Conservation (phyloP, 169 alveolate genomes). For the Cryptosporidium baileyi region DNA sequence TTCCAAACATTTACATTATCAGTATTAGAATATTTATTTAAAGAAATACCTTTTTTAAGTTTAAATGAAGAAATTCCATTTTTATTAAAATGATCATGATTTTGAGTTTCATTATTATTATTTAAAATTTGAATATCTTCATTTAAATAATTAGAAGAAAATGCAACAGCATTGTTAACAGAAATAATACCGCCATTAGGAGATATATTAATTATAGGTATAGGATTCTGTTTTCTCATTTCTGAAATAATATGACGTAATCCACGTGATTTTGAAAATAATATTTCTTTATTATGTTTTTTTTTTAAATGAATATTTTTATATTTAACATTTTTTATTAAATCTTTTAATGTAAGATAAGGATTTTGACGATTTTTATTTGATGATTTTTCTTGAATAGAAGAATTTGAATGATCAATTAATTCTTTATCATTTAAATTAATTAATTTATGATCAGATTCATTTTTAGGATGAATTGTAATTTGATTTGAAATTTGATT, state of each 20-base stretch:
- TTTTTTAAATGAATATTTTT: neutral
- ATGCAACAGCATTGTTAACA: conserved; percentile 30
- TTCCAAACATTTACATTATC: conserved; percentile 48
- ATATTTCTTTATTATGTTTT: neutral
- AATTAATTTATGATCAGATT: neutral
- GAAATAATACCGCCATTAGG: conserved; percentile 53
- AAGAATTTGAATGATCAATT: no score
- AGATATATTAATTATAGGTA: conserved; percentile 39
- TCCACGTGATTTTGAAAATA: conserved; percentile 64
- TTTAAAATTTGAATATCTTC: neutral
- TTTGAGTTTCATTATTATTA: neutral
- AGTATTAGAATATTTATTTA: neutral
- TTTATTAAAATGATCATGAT: neutral
- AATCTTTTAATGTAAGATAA: neutral
- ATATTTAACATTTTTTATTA: neutral
- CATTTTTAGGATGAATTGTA: no score
- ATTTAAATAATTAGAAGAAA: conserved; percentile 12
- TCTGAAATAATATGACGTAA: conserved; percentile 52
- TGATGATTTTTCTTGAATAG: neutral
- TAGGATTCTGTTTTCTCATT: conserved; percentile 54
- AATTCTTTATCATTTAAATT: neutral
- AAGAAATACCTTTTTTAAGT: neutral
- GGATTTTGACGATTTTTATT: neutral
- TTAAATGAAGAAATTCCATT: neutral
- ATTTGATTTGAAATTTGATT: no score